Evolutionary conservation across 805 yeast species (phyloP), one percentile per base, ranked within the genome.

Genomic region (Candida mattraensis): DNA sequence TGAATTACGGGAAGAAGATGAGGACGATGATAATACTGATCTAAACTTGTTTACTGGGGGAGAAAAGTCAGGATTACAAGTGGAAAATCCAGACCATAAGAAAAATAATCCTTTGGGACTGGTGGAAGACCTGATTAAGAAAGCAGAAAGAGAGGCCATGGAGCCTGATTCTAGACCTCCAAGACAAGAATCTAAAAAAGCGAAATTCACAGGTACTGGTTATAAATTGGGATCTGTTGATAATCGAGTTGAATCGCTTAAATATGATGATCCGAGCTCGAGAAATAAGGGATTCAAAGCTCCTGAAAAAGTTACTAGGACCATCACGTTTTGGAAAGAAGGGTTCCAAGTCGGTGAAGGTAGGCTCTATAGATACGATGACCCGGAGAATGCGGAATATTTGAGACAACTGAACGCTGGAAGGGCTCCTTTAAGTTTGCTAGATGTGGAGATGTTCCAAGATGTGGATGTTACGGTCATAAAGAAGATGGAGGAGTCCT

Each of bases 281-380:
- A 34, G 42, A 16, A 28, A 24, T 5, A 19, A 17, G 16, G 40
- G 33, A 8, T 28, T 30, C 13, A 30, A 31, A 17, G 45, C 53
- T 5, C 56, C 55, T 2, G 68, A 64, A 24, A 80, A 77, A 40
- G 96, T 83, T 5, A 71, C 74, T 12, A 74, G 98, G 54, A 84
- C 84, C 27, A 83, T 93, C 44, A 87, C 95, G 0, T 91, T 93
- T 59, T 93, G 99, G 99, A 83, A 80, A 49, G 91, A 93, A 53
- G 99, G 99, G 2, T 93, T 93, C 63, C 87, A 87, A 44, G 88
- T 93, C 17, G 98, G 93, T 20, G 96, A 89, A 31, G 98, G 98
- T 2, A 76, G 77, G 16, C 70, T 93, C 37, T 82, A 75, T 58
- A 70, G 93, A 40, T 93, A 88, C 58, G 96, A 91, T 53, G 98